These are phyloP conservation scores for Colletotrichum chlorophyti DNA, from an alignment of 2,329 filamentous ascomycete species.

Conservation along the genomic window DNA sequence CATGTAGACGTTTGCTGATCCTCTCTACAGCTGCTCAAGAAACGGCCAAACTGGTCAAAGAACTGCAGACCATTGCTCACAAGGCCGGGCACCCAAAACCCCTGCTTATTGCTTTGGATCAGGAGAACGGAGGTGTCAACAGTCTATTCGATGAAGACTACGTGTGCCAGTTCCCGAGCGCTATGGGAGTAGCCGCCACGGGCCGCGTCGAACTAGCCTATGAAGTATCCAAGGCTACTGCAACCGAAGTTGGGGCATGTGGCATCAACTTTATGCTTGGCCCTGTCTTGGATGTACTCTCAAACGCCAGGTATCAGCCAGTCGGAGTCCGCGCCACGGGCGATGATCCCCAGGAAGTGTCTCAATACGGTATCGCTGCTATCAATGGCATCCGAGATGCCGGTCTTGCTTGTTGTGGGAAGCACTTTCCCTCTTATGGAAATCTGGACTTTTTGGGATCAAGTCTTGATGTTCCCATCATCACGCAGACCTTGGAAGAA, in stretches of 20 bases:
- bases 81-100: slow-evolving; percentile 90
- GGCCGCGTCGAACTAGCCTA: slow-evolving; percentile 86
- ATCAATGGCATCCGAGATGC: slow-evolving; percentile 94
- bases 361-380: slow-evolving; percentile 87
- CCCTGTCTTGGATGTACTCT: slow-evolving; percentile 91
- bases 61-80: slow-evolving; percentile 90
- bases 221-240: slow-evolving; percentile 90
- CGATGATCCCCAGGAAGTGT: slow-evolving; percentile 94
- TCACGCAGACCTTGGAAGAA: slow-evolving; percentile 92
- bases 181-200: slow-evolving; percentile 95
- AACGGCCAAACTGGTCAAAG: slow-evolving; percentile 85
- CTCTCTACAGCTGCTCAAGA: slow-evolving; percentile 80
- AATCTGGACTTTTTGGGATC: slow-evolving; percentile 94
- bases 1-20: slow-evolving; percentile 8
- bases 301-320: slow-evolving; percentile 89
- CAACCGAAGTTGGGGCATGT: slow-evolving; percentile 88
- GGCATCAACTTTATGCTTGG: slow-evolving; percentile 97
- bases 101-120: slow-evolving; percentile 88
- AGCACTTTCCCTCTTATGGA: slow-evolving; percentile 96
- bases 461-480: slow-evolving; percentile 90
- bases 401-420: slow-evolving; percentile 87
- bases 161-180: slow-evolving; percentile 94
- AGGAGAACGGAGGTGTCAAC: slow-evolving; percentile 98
- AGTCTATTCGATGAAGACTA: slow-evolving; percentile 95
- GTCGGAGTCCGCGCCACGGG: slow-evolving; percentile 88